Conservation (phyloP, 345 rosid species). For the Populus alba region DNA sequence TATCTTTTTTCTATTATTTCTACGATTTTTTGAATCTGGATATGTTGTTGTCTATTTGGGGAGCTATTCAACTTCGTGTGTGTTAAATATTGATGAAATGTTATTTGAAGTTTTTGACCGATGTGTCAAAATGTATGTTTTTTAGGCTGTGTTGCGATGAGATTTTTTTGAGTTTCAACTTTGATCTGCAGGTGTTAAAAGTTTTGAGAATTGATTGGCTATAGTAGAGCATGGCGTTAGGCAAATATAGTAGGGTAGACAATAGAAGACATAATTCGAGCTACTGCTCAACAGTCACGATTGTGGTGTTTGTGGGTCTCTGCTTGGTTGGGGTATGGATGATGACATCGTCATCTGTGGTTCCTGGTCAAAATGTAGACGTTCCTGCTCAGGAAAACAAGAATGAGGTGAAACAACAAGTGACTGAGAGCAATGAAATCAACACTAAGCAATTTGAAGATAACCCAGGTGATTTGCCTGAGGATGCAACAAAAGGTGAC, state of each 20-base stretch:
- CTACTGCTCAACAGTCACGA: slow-evolving; percentile 77
- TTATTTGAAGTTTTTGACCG: neutral
- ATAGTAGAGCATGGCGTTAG: slow-evolving; percentile 56
- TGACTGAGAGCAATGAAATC: slow-evolving; percentile 32
- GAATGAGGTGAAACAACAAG: slow-evolving; percentile 51
- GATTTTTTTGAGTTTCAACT: neutral
- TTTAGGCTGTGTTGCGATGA: neutral
- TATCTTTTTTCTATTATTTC: neutral
- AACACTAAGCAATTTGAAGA: slow-evolving; percentile 47
- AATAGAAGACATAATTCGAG: slow-evolving; percentile 57
- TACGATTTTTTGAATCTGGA: neutral
- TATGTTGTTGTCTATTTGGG: neutral
- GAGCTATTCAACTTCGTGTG: neutral
- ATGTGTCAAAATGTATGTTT: neutral
- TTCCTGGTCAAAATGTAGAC: slow-evolving; percentile 59
- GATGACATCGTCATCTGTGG: slow-evolving; percentile 79
- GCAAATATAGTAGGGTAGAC: slow-evolving; percentile 71
- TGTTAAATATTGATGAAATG: neutral
- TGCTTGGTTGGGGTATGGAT: slow-evolving; percentile 97
- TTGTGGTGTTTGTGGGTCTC: slow-evolving; percentile 78
- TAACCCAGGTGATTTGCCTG: slow-evolving; percentile 59
- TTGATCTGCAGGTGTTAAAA: slow-evolving; percentile 12
- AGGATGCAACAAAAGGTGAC: slow-evolving; percentile 62
- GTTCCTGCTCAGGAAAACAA: slow-evolving; percentile 54
- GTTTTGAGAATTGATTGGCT: slow-evolving; percentile 4